Evolutionary conservation across 78 protist species (phyloP).

Genomic region (Pigoraptor vietnamica): DNA sequence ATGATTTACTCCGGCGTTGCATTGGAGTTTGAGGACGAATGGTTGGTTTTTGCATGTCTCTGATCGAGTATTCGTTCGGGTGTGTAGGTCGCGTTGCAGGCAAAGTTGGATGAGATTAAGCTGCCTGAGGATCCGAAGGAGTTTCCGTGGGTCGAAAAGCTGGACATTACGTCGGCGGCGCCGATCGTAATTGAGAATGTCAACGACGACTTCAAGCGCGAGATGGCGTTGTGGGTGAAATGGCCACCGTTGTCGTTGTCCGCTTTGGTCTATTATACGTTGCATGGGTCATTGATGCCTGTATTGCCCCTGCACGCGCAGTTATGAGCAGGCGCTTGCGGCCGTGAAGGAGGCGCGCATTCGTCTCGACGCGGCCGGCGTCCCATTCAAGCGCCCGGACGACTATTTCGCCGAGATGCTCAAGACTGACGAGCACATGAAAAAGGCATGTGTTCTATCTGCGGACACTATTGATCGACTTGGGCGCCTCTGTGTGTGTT

Average conservation of each 20-base stretch:
- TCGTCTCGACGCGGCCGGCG: not conserved
- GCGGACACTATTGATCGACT: not conserved
- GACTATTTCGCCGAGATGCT: conserved; percentile 93
- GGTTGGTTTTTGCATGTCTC: not conserved
- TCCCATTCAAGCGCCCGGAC: conserved; percentile 45
- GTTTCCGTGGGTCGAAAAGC: not conserved
- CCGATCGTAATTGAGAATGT: not conserved
- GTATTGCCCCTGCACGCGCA: not conserved
- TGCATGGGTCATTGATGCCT: no score
- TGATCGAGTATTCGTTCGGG: no score
- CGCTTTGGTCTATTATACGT: no score
- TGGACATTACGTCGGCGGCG: not conserved
- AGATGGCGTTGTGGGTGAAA: not conserved
- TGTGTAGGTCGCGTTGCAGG: not conserved
- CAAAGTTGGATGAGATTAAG: not conserved
- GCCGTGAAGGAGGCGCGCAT: conserved; percentile 19
- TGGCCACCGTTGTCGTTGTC: no score
- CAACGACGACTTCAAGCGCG: not conserved
- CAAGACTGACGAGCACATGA: conserved; percentile 85
- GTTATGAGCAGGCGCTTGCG: conserved; percentile 30
- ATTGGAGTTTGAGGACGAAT: not conserved
- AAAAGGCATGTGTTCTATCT: conserved; percentile 17
- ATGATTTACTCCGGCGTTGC: no score
- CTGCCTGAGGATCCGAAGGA: not conserved
- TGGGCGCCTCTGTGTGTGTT: not conserved